Base-by-base conservation (phyloP, 768 basidiomycete species). In the Tubosaeta sp. region DNA sequence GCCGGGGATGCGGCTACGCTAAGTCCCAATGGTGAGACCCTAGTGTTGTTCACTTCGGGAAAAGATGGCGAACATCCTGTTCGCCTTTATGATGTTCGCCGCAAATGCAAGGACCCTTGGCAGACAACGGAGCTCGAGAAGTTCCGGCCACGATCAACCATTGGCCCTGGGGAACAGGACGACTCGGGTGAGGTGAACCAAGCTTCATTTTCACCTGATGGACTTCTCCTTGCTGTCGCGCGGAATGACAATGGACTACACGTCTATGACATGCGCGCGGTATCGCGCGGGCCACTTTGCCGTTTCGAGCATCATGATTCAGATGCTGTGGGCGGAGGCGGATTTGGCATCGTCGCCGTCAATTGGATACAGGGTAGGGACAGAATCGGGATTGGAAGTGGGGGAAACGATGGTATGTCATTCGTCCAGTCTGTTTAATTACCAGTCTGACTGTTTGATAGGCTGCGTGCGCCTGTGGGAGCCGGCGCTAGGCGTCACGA, bases 381-480 rank as follows among this genome's bases (percentile, higher is more conserved):
- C 13, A 66, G 74, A 62, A 56, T 74, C n/a, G 78, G 81, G 5
- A 72, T 87, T 17, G 63, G 83, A 17, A 84, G 79, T 9, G 84
- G 81, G 4, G 85, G 86, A 0, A 72, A 77, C 33, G 86, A 88
- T 61, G 85, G 86, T 85, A 55, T 51, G 77, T 60, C 44, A 11
- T 39, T 13, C 19, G 34, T 41, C 16, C 41, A 29, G 42, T 17
- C 5, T 6, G 41, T 19, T 39, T 14, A 22, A 22, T 22, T 22
- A 19, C 12, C 13, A 34, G 35, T 38, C 5, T 25, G 22, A 32
- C 27, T 27, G 38, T 41, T 32, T 53, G 39, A 41, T 38, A 60
- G 86, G 86, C n/a, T 85, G 84, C 60, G 76, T 89, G 10, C 75
- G 85, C 26, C 57, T 86, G 33, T 89, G 86, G 86, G 78, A 87